phyloP scores from a whole-genome alignment of 2,329 filamentous ascomycete species.

The Diaporthe velutina region DNA sequence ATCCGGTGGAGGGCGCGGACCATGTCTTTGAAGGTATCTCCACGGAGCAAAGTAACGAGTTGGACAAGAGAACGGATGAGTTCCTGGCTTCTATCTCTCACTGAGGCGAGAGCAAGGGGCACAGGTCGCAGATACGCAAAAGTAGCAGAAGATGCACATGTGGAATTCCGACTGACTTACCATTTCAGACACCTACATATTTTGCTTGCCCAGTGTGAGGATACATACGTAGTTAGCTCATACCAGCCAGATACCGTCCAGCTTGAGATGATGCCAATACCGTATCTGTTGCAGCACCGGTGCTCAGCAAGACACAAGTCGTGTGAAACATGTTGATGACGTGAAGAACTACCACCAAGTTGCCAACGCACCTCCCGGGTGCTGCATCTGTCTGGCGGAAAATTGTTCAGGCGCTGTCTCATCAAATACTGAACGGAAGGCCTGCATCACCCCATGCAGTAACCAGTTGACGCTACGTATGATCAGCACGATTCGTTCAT shows the following conservation, averaged over 20 bases:
- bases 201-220: not conserved
- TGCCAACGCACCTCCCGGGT: not conserved
- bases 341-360: no score
- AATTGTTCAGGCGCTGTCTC: not conserved
- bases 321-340: not conserved
- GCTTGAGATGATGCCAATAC: not conserved
- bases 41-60: constrained; percentile 32
- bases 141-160: not conserved
- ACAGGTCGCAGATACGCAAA: not conserved
- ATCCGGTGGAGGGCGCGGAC: constrained; percentile 28
- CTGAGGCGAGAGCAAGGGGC: not conserved
- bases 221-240: not conserved
- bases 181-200: not conserved
- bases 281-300: not conserved
- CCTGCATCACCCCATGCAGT: not conserved
- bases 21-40: constrained; percentile 34
- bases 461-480: not conserved
- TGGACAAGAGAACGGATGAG: constrained; percentile 35
- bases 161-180: not conserved
- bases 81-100: constrained; percentile 31
- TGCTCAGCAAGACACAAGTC: not conserved
- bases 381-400: not conserved
- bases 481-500: constrained; percentile 19
- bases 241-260: not conserved
- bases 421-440: not conserved